These are phyloP conservation scores for Hypoxylon sp. DNA, from an alignment of 2,329 filamentous ascomycete genomes.

Conservation along the genomic window DNA sequence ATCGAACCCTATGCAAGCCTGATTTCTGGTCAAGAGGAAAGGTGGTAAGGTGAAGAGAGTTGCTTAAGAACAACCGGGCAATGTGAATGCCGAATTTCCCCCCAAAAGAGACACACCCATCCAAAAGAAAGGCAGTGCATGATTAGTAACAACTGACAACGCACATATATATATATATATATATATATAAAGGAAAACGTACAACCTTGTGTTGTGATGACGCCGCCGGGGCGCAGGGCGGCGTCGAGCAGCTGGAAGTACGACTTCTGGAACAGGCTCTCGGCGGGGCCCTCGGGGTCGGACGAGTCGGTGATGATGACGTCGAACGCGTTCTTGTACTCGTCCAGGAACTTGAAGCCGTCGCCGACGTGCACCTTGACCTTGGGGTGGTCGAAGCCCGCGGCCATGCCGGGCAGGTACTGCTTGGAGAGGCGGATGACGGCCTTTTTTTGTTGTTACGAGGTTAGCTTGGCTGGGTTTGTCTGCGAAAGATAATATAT, in stretches of 20 bases:
- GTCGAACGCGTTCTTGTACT: slow-evolving; percentile 97
- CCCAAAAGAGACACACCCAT: no score
- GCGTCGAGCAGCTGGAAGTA: slow-evolving; percentile 95
- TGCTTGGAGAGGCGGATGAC: slow-evolving; percentile 98
- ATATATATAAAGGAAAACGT: slow-evolving; percentile 76
- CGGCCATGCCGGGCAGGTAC: slow-evolving; percentile 93
- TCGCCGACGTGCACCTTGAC: slow-evolving; percentile 92
- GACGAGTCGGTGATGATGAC: slow-evolving; percentile 99
- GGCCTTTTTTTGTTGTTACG: slow-evolving; percentile 63
- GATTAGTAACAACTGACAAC: no score
- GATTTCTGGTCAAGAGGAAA: no score
- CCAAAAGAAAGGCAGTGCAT: background rate
- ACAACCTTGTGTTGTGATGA: slow-evolving; percentile 99
- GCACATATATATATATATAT: background rate
- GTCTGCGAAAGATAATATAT: no score
- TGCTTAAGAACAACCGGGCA: slow-evolving; percentile 45
- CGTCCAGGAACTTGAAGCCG: slow-evolving; percentile 97
- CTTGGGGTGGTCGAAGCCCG: slow-evolving; percentile 93
- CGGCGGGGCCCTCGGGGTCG: slow-evolving; percentile 94
- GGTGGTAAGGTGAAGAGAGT: slow-evolving; percentile 21
- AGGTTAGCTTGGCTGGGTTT: slow-evolving; percentile 9
- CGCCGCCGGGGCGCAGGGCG: slow-evolving; percentile 91
- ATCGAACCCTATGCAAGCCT: no score
- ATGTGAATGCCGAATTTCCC: slow-evolving; percentile 41
- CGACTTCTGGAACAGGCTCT: slow-evolving; percentile 96